These are phyloP conservation scores for Salvia miltiorrhiza DNA, from an alignment of 257 asterid genomes.

Conservation along the genomic window DNA sequence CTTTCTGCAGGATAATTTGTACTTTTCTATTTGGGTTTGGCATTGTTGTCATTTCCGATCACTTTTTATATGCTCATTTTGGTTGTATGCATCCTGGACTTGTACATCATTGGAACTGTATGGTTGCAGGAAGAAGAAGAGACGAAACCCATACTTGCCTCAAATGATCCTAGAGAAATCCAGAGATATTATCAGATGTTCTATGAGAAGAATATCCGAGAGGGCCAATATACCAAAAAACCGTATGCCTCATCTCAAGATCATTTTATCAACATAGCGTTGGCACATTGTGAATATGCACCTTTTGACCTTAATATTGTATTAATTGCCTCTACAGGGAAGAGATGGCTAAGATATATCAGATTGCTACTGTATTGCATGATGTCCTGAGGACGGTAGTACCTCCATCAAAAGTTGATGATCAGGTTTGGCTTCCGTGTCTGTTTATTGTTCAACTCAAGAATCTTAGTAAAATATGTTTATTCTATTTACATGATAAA, in stretches of 20 bases:
- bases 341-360: slow-evolving; percentile 92
- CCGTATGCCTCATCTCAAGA: slow-evolving; percentile 57
- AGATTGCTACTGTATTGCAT: slow-evolving; percentile 81
- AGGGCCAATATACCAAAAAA: slow-evolving; percentile 78
- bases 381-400: slow-evolving; percentile 75
- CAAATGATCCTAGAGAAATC: slow-evolving; percentile 66
- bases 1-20: not conserved
- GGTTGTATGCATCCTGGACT: not conserved
- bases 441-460: not conserved
- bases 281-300: not conserved
- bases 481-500: slow-evolving; percentile 13
- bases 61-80: not conserved
- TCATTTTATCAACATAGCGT: not conserved
- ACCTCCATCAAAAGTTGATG: slow-evolving; percentile 56
- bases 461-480: not conserved
- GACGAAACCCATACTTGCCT: slow-evolving; percentile 47
- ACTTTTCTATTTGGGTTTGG: not conserved
- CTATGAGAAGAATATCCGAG: slow-evolving; percentile 67
- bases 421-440: slow-evolving; percentile 50
- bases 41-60: not conserved
- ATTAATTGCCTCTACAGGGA: slow-evolving; percentile 45
- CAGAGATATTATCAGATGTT: slow-evolving; percentile 64
- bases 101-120: slow-evolving; percentile 17
- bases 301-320: not conserved
- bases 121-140: slow-evolving; percentile 71